Conservation (phyloP, 768 basidiomycete species). For the Nevesoporus exiguus region DNA sequence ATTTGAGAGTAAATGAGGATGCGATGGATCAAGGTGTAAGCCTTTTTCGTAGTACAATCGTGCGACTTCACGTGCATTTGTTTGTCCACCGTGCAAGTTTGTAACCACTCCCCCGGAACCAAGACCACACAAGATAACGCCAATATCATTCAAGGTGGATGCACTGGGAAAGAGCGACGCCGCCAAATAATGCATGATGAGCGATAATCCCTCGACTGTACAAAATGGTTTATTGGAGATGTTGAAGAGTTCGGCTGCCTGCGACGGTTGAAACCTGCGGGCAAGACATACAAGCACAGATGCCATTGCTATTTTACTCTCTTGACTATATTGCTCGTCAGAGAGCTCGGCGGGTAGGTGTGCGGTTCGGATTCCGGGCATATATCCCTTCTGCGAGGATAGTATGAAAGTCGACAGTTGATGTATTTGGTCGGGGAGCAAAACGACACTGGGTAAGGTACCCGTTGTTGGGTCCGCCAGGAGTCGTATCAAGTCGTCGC, state of each 20-base stretch:
- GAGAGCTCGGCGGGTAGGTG: constrained; percentile 24
- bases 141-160: constrained; percentile 48
- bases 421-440: constrained; percentile 39
- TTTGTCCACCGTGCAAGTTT: constrained; percentile 15
- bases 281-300: constrained; percentile 45
- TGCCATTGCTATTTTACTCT: constrained; percentile 34
- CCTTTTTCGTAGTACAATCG: constrained; percentile 44
- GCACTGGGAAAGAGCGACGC: constrained; percentile 43
- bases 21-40: constrained; percentile 40
- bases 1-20: constrained; percentile 50
- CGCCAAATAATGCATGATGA: constrained; percentile 48
- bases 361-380: constrained; percentile 33
- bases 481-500: constrained; percentile 31
- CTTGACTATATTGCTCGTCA: constrained; percentile 22
- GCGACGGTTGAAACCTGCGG: constrained; percentile 38
- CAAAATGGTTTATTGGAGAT: constrained; percentile 28
- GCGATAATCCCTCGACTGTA: constrained; percentile 36
- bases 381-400: constrained; percentile 29
- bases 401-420: constrained; percentile 38
- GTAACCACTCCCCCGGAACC: constrained; percentile 20
- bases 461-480: constrained; percentile 36
- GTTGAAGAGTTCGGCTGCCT: constrained; percentile 23
- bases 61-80: constrained; percentile 37
- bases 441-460: constrained; percentile 39
- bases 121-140: constrained; percentile 43